Evolutionary conservation across 768 basidiomycete genomes (phyloP).

Genomic region (Asterophora parasitica): DNA sequence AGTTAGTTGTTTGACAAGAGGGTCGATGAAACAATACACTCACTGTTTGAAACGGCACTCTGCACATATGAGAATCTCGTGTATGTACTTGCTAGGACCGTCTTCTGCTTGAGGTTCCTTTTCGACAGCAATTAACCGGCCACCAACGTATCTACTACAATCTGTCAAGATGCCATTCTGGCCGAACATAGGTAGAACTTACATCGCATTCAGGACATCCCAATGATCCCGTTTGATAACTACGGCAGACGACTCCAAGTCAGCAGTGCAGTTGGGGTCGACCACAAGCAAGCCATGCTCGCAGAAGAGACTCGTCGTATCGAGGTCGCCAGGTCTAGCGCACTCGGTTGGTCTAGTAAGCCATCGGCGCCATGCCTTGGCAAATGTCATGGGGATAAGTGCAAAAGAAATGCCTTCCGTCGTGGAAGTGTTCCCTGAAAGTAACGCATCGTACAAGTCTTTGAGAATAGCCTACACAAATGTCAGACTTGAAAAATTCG

Average conservation of each 20-base stretch:
- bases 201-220: constrained; percentile 57
- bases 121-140: constrained; percentile 48
- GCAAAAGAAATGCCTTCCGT: constrained; percentile 50
- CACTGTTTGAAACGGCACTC: constrained; percentile 60
- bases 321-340: constrained; percentile 54
- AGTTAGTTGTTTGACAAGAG: not conserved
- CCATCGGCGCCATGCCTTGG: constrained; percentile 71
- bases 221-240: constrained; percentile 63
- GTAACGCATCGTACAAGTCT: constrained; percentile 53
- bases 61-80: constrained; percentile 51
- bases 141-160: constrained; percentile 49
- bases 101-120: constrained; percentile 27
- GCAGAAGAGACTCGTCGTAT: constrained; percentile 64
- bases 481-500: constrained; percentile 5
- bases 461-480: constrained; percentile 52
- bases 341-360: constrained; percentile 48
- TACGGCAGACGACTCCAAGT: constrained; percentile 52
- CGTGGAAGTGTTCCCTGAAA: constrained; percentile 40
- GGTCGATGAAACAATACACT: not conserved
- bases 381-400: constrained; percentile 56
- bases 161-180: not conserved
- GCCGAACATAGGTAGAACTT: constrained; percentile 19
- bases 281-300: constrained; percentile 57
- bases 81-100: constrained; percentile 32
- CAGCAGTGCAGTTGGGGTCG: constrained; percentile 59